Base-by-base conservation (phyloP, 495 filamentous ascomycete genomes). In the Pseudoneurospora amorphoporcata region DNA sequence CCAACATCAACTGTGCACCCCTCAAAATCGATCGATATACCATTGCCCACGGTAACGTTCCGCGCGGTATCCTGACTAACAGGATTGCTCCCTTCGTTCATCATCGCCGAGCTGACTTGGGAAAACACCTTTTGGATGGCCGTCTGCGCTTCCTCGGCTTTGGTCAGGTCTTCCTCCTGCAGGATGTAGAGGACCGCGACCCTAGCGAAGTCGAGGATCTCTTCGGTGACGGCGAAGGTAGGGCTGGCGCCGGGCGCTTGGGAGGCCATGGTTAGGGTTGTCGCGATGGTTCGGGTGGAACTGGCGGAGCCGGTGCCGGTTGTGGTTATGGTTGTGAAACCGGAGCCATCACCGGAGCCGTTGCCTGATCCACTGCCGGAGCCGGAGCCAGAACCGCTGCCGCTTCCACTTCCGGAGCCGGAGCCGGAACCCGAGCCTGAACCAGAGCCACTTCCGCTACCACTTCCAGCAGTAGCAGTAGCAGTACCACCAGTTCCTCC, bases 191-290 rank as follows among this genome's bases (percentile, higher is more conserved):
- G 80, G 7, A 93, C 85, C 0, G 83, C 84, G 10, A 90, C 83
- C 8, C 91, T 86, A 4, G 90, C 87, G 81, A 93, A 92, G 77
- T 93, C 90, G 2, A 91, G 78, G 3, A 85, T 82, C 32, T 87
- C 83, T 17, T 88, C 79, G 1, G 82, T 85, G 29, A 83, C 78
- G 3, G 68, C 74, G 39, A 87, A 85, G 14, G 74, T 74, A 19
- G 73, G 40, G 0, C 77, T 79, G 23, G 84, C 73, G 35, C 73
- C 72, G 41, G 78, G 39, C 42, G 78, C 72, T 71, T 73, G 75
- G 10, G 77, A 65, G 3, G 79, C 76, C 69, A 77, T 75, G 32
- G 73, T 70, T 69, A 77, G 77, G 4, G 75, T 79, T 61, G 77
- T 81, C 37, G 73, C 75, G 68, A 80, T 74, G 9, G 73, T 32